Evolutionary conservation across 2,329 filamentous ascomycete genomes (phyloP), one percentile per base, ranked within the genome.

Genomic region (Colletotrichum lindemuthianum): DNA sequence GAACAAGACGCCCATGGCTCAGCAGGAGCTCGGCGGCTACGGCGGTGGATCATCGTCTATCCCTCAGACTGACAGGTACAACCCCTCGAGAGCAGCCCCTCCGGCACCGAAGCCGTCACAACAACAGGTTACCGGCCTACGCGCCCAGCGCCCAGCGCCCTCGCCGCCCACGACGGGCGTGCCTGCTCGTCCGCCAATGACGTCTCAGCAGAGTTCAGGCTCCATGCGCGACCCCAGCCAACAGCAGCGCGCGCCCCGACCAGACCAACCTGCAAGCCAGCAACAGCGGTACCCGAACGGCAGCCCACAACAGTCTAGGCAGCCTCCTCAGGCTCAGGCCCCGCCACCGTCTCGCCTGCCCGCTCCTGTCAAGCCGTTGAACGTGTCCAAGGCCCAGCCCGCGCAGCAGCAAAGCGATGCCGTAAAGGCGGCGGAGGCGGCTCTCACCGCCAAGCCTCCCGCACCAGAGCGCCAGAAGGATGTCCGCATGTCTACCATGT

Each of bases 401-500:
- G 70, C 76, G 41, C 74, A 82, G 70, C 72, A 82, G 74, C 85
- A 81, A 70, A 81, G 69, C 63, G 92, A 96, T 73, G 85, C 90
- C 36, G 88, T 97, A 70, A 96, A 96, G 81, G 92, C 94, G 72
- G 94, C 95, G 4, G 94, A 98, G 77, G 90, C 91, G 57, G 93
- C 93, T 9, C 85, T 98, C 60, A 95, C 92, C 13, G 90, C 95
- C 72, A 96, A 97, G 79, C 90, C 92, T 48, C 75, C 88, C 33
- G 78, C 89, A 3, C 78, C 88, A 36, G 89, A 93, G 72, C 89
- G 92, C 67, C 89, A 92, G 78, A 94, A 97, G 79, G 96, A 97
- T 79, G 93, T 96, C 52, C 93, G 96, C 74, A 97, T 99, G 93
- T 98, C 95, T 41, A 96, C 92, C 71, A 98, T 99, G 96, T 92